phyloP scores from a whole-genome alignment of 139 green algal species.

The Closterium sp. region DNA sequence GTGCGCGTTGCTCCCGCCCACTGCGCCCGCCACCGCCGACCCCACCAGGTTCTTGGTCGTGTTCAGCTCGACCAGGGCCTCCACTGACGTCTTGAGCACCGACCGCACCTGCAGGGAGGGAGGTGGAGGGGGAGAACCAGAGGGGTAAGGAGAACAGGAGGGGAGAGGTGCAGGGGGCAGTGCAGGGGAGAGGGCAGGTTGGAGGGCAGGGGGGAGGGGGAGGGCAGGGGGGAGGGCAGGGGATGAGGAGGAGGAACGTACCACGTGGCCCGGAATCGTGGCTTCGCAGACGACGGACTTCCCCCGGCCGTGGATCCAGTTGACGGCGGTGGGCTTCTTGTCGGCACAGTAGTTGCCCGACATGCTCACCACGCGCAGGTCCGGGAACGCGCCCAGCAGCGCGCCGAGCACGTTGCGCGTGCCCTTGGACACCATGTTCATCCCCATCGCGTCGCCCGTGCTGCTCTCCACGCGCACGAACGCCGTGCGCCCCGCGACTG shows the following conservation, averaged over 20 bases:
- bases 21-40: conserved; percentile 42
- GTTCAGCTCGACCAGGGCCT: conserved; percentile 44
- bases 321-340: conserved; percentile 51
- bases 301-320: conserved; percentile 51
- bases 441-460: conserved; percentile 53
- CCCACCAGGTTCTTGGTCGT: conserved; percentile 49
- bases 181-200: too few relatives aligned
- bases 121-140: too few relatives aligned
- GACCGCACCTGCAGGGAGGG: background rate
- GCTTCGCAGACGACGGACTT: conserved; percentile 53
- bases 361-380: conserved; percentile 47
- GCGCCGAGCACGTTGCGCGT: conserved; percentile 13
- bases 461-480: conserved; percentile 34
- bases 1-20: conserved; percentile 53
- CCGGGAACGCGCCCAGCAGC: conserved; percentile 28
- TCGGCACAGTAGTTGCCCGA: conserved; percentile 52
- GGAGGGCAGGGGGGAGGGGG: too few relatives aligned
- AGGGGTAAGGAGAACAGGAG: too few relatives aligned
- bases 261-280: conserved; percentile 24
- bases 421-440: conserved; percentile 57
- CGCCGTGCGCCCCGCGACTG: conserved; percentile 38
- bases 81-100: conserved; percentile 43
- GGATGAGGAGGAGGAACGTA: background rate
- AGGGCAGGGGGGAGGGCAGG: too few relatives aligned
- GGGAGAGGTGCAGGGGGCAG: too few relatives aligned